Evolutionary conservation across 1,284 basidiomycete genomes (phyloP).

Genomic region (Trichosporon ovoides): DNA sequence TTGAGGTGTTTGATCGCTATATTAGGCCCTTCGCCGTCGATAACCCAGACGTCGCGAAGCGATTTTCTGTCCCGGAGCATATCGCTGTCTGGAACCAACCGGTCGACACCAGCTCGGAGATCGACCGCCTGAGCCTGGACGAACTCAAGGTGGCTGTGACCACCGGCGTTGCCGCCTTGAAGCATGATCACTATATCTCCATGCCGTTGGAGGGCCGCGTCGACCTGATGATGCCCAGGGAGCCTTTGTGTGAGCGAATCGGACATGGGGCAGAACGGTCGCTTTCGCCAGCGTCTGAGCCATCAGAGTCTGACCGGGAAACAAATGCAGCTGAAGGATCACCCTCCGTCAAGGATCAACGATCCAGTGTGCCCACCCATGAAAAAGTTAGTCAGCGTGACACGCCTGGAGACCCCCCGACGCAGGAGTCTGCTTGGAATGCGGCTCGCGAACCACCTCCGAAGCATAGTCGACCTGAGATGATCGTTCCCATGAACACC

Average conservation of each 20-base stretch:
- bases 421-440: constrained; percentile 47
- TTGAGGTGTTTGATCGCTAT: constrained; percentile 77
- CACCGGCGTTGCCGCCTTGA: constrained; percentile 53
- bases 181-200: constrained; percentile 65
- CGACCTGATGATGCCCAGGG: constrained; percentile 61
- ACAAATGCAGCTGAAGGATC: too few relatives aligned
- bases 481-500: constrained; percentile 49
- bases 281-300: too few relatives aligned
- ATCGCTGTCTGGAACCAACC: constrained; percentile 64
- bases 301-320: background rate
- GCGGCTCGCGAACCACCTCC: constrained; percentile 50
- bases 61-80: constrained; percentile 66
- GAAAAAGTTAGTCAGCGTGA: too few relatives aligned
- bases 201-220: constrained; percentile 79
- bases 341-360: too few relatives aligned
- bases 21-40: constrained; percentile 56
- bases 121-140: constrained; percentile 56
- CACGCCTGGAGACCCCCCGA: background rate
- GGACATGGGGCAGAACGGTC: too few relatives aligned
- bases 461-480: constrained; percentile 43
- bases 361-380: too few relatives aligned
- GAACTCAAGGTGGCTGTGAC: constrained; percentile 64
- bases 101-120: constrained; percentile 29
- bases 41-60: constrained; percentile 43
- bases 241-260: background rate